These are phyloP conservation scores for Mycena vitilis DNA, from an alignment of 768 basidiomycete species.

Conservation along the genomic window DNA sequence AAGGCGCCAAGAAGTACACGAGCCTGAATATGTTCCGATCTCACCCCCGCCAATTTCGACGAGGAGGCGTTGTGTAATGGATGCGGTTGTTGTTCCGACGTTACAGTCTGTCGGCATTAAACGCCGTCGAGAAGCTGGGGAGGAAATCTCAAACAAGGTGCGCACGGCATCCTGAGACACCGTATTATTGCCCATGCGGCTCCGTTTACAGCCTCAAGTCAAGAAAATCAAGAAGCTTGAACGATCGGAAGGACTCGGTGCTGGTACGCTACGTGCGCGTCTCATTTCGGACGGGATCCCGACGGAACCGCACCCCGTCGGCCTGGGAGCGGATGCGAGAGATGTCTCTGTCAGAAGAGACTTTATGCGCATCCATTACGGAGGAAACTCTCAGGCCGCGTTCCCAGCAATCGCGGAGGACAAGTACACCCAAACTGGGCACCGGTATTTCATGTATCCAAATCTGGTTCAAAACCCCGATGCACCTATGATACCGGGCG, in stretches of 20 bases:
- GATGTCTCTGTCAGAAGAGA: constrained; percentile 20
- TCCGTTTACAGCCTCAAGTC: not conserved
- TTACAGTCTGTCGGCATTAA: not conserved
- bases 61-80: no score
- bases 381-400: constrained; percentile 3
- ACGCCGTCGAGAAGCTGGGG: not conserved
- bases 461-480: constrained; percentile 29
- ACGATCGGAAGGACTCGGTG: constrained; percentile 15
- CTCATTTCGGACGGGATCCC: constrained; percentile 7
- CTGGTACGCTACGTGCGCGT: constrained; percentile 21
- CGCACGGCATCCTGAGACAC: not conserved
- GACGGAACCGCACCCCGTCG: constrained; percentile 4
- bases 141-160: constrained; percentile 3
- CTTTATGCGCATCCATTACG: constrained; percentile 22
- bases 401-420: constrained; percentile 9
- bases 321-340: not conserved
- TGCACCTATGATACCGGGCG: constrained; percentile 28
- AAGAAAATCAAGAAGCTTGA: constrained; percentile 27
- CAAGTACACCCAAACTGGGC: constrained; percentile 16
- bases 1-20: no score
- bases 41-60: no score
- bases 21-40: no score
- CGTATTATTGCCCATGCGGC: not conserved
- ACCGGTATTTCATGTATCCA: constrained; percentile 29
- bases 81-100: constrained; percentile 4